These are phyloP conservation scores for Agrocybe praecox DNA, from an alignment of 768 basidiomycete genomes.

Conservation along the genomic window DNA sequence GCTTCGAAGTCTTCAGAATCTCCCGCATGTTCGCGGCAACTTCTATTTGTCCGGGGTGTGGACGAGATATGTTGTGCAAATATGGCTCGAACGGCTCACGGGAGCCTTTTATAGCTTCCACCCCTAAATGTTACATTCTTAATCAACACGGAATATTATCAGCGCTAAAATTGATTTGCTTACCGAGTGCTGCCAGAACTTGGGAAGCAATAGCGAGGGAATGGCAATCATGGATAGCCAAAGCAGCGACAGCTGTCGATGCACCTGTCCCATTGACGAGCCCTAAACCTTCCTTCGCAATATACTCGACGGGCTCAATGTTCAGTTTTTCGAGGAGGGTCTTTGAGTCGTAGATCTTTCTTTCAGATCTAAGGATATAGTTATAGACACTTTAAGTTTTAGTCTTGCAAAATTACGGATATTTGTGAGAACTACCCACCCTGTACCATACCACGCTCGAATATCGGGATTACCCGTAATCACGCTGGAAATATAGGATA, in stretches of 20 bases:
- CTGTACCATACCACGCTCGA: constrained; percentile 1
- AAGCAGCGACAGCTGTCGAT: constrained; percentile 7
- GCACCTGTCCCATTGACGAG: constrained; percentile 6
- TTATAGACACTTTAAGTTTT: background rate
- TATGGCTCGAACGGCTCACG: constrained; percentile 5
- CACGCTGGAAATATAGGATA: constrained; percentile 7
- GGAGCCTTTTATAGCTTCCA: constrained; percentile 6
- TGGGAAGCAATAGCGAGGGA: constrained; percentile 2
- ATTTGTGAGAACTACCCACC: no score
- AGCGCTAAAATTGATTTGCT: background rate
- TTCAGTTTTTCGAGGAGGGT: constrained; percentile 3
- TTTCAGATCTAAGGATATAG: background rate
- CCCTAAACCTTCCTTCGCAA: constrained; percentile 5
- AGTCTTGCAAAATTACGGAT: no score
- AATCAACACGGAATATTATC: background rate
- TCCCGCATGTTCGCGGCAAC: constrained; percentile 6
- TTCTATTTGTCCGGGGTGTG: constrained; percentile 8
- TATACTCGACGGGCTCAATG: constrained; percentile 6
- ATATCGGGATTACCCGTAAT: background rate
- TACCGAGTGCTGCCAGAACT: constrained; percentile 8
- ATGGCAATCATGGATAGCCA: constrained; percentile 5
- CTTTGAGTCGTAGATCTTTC: constrained; percentile 3
- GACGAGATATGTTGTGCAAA: constrained; percentile 3
- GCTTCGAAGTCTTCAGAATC: constrained; percentile 2
- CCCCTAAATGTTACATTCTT: background rate